Evolutionary conservation across 352 stramenopile species (phyloP), one percentile per base, ranked within the genome.

Genomic region (Globisporangium cederbergense): DNA sequence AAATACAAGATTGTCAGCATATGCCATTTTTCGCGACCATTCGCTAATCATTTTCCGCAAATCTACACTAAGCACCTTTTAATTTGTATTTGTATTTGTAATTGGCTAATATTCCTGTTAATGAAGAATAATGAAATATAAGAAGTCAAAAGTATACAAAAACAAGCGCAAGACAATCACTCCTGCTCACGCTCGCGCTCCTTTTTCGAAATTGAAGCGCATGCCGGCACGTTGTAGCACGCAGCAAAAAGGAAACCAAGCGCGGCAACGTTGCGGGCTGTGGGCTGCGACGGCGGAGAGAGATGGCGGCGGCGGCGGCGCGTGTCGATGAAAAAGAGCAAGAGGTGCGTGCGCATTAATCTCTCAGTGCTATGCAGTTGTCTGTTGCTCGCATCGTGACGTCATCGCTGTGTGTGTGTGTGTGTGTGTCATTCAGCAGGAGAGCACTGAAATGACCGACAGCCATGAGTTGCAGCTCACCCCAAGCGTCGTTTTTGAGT

Each of bases 381-480:
- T 16, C 22, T 25, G 20, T 11, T 22, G 38, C 13, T 22, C 28
- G 25, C 34, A 38, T 47, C 28, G 55, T 36, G 36, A 3, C 14
- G 43, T 57, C 51, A 36, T 42, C 28, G 28, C 38, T 60, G n/a
- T 45, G 22, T 11, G 38, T 49, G 42, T 60, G n/a, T 45, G 22
- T 11, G 38, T 49, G 42, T 14, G 42, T 47, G 43, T 49, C 43
- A 49, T 20, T 49, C 43, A 49, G 43, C 14, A 14, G 7, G 20
- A 43, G 40, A 22, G 6, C 22, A 43, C 13, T 25, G 16, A 63
- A 11, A 28, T 22, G 28, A 18, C 5, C 16, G 43, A 42, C 36
- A 46, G 3, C 10, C 57, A 55, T 14, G n/a, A 30, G 57, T 62
- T 63, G 57, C 57, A 63, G 18, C 54, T 63, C 57, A 46, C 43